Evolutionary conservation across 208 protist genomes (phyloP).

Genomic region (Kentomonas sorsogonicus): DNA sequence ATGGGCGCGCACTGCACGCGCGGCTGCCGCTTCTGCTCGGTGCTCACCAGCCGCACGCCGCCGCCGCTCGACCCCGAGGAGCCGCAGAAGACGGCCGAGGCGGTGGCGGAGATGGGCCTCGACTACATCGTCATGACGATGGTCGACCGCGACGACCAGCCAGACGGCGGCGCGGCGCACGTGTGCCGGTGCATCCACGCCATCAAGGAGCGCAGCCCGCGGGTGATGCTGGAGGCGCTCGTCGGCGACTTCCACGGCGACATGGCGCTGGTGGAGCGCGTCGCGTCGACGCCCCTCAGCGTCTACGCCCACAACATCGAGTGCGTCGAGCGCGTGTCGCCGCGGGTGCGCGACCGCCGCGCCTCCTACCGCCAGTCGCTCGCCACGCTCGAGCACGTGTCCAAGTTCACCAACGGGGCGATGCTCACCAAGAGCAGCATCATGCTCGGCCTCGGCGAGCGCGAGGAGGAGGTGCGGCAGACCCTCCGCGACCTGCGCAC

Average conservation of each 20-base stretch:
- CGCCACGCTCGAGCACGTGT: constrained; percentile 88
- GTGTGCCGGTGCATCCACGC: constrained; percentile 85
- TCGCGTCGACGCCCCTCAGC: constrained; percentile 92
- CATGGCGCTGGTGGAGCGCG: constrained; percentile 64
- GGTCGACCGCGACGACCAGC: constrained; percentile 95
- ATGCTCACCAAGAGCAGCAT: constrained; percentile 97
- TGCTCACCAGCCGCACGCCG: constrained; percentile 92
- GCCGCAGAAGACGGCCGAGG: constrained; percentile 90
- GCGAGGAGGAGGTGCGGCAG: constrained; percentile 93
- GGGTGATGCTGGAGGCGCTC: constrained; percentile 94
- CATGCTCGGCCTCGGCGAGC: constrained; percentile 97
- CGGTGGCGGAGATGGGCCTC: constrained; percentile 94
- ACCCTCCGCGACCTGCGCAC: constrained; percentile 92
- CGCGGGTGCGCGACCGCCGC: constrained; percentile 92
- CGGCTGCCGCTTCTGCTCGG: constrained; percentile 97
- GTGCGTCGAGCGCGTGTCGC: constrained; percentile 92
- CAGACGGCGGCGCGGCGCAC: constrained; percentile 92
- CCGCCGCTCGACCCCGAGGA: constrained; percentile 94
- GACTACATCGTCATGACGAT: constrained; percentile 99
- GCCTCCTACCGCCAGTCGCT: constrained; percentile 96
- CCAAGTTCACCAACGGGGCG: constrained; percentile 60
- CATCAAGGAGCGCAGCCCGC: constrained; percentile 81
- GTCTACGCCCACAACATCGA: constrained; percentile 99
- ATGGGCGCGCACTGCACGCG: constrained; percentile 98
- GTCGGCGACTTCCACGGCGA: constrained; percentile 96